Evolutionary conservation across 225 moss, liverwort and hornwort genomes (phyloP), one percentile per base, ranked within the genome.

Genomic region (Ulota crispa): DNA sequence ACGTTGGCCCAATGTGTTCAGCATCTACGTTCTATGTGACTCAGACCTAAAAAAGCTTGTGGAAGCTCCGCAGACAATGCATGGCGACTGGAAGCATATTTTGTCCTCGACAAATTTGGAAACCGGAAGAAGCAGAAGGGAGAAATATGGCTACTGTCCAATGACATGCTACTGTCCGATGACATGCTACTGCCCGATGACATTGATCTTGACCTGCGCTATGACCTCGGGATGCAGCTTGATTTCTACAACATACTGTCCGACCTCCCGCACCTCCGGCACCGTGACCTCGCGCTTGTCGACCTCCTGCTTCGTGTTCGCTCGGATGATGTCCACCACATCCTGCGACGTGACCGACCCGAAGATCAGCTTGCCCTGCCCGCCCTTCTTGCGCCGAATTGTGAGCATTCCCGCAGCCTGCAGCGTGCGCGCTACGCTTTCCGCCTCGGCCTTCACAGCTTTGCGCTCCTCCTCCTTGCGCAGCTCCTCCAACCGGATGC

Each of bases 341-440:
- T 98, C 97, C 83, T 98, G 94, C 41, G 95, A 88, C 10, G 97
- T 95, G 15, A 98, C 94, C 75, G 94, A 91, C 71, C 97, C 95
- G 45, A 98, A 98, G 7, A 98, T 98, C 69, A 89, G 95, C 81
- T 94, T 98, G 64, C 97, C 97, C 66, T 94, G 95, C 10, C 97
- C 97, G 61, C 94, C 97, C 79, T 91, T 90, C 84, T 95, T 94
- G 83, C 96, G 90, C 26, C 88, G 86, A 21, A 98, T 91, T 64
- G 92, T 90, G 80, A 98, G 83, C 70, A 78, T 78, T 21, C 94
- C 97, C 53, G 80, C 89, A 10, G 85, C 88, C 83, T 95, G 97
- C 76, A 95, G 89, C 81, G 88, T 89, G 70, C 88, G 89, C 24
- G 95, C 98, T 78, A 94, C 90, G 60, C 61, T 57, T 84, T 98